These are phyloP conservation scores for Phytopythium delawarense DNA, from an alignment of 352 stramenopile genomes.

Conservation along the genomic window DNA sequence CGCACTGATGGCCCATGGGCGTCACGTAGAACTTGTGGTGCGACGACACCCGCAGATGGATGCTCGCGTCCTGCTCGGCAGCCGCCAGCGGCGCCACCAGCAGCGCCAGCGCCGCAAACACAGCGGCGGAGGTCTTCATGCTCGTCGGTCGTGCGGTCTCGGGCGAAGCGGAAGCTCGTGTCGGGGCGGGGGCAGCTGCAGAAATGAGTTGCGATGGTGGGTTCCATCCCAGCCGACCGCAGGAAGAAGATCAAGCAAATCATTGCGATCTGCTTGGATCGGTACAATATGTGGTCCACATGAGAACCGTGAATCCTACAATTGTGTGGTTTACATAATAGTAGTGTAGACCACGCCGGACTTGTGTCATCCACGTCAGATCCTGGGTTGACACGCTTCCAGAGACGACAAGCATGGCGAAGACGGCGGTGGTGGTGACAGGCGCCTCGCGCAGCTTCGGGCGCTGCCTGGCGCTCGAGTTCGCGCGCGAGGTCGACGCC, in stretches of 20 bases:
- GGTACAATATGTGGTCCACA: too few species aligned
- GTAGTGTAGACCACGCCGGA: too few species aligned
- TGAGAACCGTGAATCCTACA: too few species aligned
- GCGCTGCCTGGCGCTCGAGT: conserved; percentile 64
- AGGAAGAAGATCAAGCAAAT: not conserved
- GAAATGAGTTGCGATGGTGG: not conserved
- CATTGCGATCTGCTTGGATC: not conserved
- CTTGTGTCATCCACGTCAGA: not conserved
- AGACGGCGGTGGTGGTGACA: conserved; percentile 59
- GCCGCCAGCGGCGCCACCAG: conserved; percentile 7
- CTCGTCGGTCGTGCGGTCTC: not conserved
- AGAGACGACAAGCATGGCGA: conserved; percentile 14
- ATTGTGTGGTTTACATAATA: too few species aligned
- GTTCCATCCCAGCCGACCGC: not conserved
- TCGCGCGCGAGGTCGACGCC: conserved; percentile 30
- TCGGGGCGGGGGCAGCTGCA: not conserved
- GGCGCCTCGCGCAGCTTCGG: conserved; percentile 86
- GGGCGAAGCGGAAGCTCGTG: not conserved
- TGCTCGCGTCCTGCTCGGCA: conserved; percentile 27
- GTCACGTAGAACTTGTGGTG: conserved; percentile 54
- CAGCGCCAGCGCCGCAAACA: not conserved
- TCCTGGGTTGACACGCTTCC: not conserved
- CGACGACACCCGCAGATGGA: conserved; percentile 28
- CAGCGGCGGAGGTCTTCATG: not conserved
- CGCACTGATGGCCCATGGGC: conserved; percentile 48